These are phyloP conservation scores for Coemansia sp. DNA, from an alignment of 192 early-diverging fungal genomes.

Conservation along the genomic window DNA sequence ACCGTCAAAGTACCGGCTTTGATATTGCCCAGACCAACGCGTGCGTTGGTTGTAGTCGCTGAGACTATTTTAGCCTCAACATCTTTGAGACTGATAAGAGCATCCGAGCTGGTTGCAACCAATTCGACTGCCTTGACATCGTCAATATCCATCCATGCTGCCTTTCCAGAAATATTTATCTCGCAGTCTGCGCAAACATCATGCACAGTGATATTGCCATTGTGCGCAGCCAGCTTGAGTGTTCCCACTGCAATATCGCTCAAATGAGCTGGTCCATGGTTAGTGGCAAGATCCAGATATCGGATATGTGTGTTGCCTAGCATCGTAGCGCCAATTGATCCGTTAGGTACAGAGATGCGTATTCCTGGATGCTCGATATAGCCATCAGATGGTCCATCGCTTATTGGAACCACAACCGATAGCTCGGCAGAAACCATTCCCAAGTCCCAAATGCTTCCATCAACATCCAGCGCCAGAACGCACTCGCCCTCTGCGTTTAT, in stretches of 20 bases:
- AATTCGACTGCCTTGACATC: conserved; percentile 25
- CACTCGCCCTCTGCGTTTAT: conserved; percentile 22
- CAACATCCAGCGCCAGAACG: conserved; percentile 26
- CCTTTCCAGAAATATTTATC: conserved; percentile 30
- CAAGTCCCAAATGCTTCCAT: conserved; percentile 50
- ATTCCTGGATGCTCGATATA: conserved; percentile 38
- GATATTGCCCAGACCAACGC: conserved; percentile 47
- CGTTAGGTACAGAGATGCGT: conserved; percentile 33
- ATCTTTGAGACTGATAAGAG: conserved; percentile 53
- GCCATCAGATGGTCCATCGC: not conserved
- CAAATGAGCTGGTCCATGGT: conserved; percentile 44
- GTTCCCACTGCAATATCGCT: conserved; percentile 37
- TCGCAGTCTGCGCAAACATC: conserved; percentile 22
- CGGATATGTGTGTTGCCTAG: conserved; percentile 36
- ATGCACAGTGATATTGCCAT: conserved; percentile 51
- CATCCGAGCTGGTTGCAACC: conserved; percentile 35
- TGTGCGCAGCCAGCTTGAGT: conserved; percentile 34
- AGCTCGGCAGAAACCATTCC: conserved; percentile 47
- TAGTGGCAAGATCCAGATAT: conserved; percentile 31
- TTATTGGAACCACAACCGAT: conserved; percentile 17
- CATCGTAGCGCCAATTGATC: conserved; percentile 43
- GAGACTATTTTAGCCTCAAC: conserved; percentile 22
- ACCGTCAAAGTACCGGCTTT: conserved; percentile 30
- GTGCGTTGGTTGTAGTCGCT: conserved; percentile 40
- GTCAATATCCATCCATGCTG: conserved; percentile 55